These are phyloP conservation scores for Myxozyma neglecta DNA, from an alignment of 805 yeast genomes.

Conservation along the genomic window DNA sequence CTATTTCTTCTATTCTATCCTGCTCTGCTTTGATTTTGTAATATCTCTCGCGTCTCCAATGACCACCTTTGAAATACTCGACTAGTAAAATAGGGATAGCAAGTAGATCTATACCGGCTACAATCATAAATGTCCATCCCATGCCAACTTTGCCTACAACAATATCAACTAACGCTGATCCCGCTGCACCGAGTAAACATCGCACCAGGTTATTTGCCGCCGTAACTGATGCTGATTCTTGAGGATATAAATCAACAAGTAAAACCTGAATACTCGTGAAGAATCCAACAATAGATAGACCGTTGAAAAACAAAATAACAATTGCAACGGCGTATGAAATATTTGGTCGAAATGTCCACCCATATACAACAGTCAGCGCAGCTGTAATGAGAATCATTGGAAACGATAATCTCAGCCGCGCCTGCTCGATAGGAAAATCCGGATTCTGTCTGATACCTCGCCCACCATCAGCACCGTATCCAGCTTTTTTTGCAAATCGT, in stretches of 20 bases:
- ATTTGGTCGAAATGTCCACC: slow-evolving; percentile 65
- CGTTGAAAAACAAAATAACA: slow-evolving; percentile 56
- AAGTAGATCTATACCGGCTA: slow-evolving; percentile 44
- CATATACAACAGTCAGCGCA: slow-evolving; percentile 47
- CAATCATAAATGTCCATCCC: slow-evolving; percentile 83
- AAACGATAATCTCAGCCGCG: slow-evolving; percentile 18
- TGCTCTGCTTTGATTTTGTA: slow-evolving; percentile 6
- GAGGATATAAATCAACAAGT: slow-evolving; percentile 71
- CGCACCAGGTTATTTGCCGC: slow-evolving; percentile 71
- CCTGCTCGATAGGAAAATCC: slow-evolving; percentile 28
- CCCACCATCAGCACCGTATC: slow-evolving; percentile 17
- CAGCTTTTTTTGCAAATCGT: slow-evolving; percentile 10
- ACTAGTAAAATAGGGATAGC: slow-evolving; percentile 16
- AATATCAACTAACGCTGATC: slow-evolving; percentile 63
- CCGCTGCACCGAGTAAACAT: slow-evolving; percentile 68
- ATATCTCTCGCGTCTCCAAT: slow-evolving; percentile 21
- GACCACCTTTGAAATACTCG: slow-evolving; percentile 20
- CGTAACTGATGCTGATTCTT: slow-evolving; percentile 69
- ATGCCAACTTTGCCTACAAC: slow-evolving; percentile 61
- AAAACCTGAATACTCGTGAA: slow-evolving; percentile 55
- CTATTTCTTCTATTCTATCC: neutral
- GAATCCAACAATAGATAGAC: slow-evolving; percentile 57
- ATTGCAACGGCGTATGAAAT: slow-evolving; percentile 53
- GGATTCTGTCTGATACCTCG: slow-evolving; percentile 18
- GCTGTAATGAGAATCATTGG: slow-evolving; percentile 1